phyloP scores from a whole-genome alignment of 495 filamentous ascomycete genomes.

The Neurospora sp. region DNA sequence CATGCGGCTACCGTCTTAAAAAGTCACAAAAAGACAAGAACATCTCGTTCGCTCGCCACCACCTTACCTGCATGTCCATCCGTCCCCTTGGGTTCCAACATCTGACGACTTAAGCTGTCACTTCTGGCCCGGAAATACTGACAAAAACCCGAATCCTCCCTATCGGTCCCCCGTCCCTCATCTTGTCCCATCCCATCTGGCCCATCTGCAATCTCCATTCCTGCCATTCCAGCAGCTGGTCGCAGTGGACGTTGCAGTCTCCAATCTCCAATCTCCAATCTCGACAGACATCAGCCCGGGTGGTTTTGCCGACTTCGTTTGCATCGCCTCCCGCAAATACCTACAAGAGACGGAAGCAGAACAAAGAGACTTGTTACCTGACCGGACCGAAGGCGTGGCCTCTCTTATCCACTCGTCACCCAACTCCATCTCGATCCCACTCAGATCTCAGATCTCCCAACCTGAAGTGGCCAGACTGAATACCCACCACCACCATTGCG shows the following conservation, averaged over 20 bases:
- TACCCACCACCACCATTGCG: background rate
- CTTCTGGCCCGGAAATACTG: background rate
- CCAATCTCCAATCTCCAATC: background rate
- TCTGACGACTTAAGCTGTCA: background rate
- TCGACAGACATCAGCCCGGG: background rate
- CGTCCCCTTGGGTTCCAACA: background rate
- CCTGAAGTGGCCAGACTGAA: background rate
- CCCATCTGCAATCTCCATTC: background rate
- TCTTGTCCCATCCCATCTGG: background rate
- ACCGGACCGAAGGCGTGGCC: background rate
- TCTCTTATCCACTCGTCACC: background rate
- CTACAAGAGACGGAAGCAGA: background rate
- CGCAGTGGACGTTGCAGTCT: background rate
- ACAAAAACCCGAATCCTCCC: background rate
- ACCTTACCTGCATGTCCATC: background rate
- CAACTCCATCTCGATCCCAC: background rate
- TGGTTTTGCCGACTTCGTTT: background rate
- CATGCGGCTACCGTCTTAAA: constrained; percentile 4
- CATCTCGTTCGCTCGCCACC: constrained; percentile 2
- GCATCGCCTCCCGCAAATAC: background rate
- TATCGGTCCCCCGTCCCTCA: background rate
- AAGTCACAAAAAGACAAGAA: constrained; percentile 5
- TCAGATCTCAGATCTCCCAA: background rate
- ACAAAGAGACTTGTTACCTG: background rate
- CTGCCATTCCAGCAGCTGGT: background rate